Conservation (phyloP, 495 filamentous ascomycete genomes). For the Penicillium canariense region DNA sequence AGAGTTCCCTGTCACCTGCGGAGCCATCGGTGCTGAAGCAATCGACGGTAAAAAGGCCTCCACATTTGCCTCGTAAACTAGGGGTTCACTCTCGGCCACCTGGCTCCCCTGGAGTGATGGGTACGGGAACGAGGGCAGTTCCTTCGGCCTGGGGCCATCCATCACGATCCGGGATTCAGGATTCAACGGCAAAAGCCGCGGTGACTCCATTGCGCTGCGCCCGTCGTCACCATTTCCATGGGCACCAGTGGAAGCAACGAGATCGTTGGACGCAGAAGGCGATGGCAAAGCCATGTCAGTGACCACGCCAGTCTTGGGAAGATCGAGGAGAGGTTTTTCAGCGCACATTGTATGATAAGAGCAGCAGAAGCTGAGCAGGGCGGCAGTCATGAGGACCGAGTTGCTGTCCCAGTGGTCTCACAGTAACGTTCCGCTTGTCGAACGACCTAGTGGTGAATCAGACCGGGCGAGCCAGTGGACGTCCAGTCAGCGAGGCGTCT, state of each 20-base stretch:
- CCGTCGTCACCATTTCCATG: background rate
- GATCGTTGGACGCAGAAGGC: background rate
- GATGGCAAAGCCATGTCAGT: constrained; percentile 4
- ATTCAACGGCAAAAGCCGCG: background rate
- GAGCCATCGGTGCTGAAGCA: background rate
- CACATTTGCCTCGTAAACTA: background rate
- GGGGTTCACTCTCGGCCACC: background rate
- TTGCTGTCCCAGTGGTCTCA: background rate
- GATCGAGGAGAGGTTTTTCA: background rate
- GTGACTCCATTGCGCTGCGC: background rate
- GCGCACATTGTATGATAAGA: constrained; percentile 8
- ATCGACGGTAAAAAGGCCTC: background rate
- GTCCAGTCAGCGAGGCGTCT: background rate
- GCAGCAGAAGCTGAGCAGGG: constrained; percentile 1
- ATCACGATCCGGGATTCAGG: background rate
- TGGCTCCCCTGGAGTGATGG: constrained; percentile 7
- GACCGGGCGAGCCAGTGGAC: constrained; percentile 6
- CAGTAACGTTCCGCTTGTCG: constrained; percentile 10
- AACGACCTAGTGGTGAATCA: background rate
- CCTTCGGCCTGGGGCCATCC: background rate
- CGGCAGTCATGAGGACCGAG: constrained; percentile 1
- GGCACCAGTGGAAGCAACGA: background rate
- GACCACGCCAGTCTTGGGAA: background rate
- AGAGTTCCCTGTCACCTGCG: background rate
- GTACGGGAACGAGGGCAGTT: constrained; percentile 8